Evolutionary conservation across 2,329 filamentous ascomycete genomes (phyloP), one percentile per base, ranked within the genome.

Genomic region (Fonsecaea monophora): DNA sequence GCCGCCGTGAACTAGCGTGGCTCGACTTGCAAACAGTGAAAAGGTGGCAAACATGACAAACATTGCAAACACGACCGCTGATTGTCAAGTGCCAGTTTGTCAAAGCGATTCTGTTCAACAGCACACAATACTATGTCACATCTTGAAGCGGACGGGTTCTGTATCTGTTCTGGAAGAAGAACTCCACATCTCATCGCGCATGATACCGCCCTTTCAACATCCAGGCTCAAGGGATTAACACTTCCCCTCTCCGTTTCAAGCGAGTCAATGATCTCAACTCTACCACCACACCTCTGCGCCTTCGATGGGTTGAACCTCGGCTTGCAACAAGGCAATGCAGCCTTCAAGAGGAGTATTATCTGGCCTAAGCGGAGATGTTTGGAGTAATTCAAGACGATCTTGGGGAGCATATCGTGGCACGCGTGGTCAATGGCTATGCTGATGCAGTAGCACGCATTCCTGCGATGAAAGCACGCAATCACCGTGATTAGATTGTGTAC

Each of bases 271-370:
- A 40, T 40, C 38, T 40, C 0, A 2, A 13, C 13, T 4, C 2
- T 40, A 32, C 1, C 87, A 1, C 7, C 13, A 48, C 42, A 48
- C 1, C 0, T 25, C 42, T n/a, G 40, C 8, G 15, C 54, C 1
- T 57, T 57, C 54, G 34, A 40, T 13, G 13, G 21, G 7, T 40
- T 21, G 35, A 57, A 57, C 32, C 18, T 25, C 35, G 35, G 54
- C 35, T 57, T 57, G 42, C 40, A n/a, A n/a, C 40, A 25, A 48
- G 40, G 40, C n/a, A 21, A 45, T 21, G 40, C 6, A 45, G 40
- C 15, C n/a, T 7, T 18, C 21, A 40, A 25, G 18, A 48, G 42
- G 18, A 25, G 18, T 1, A 9, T 8, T 48, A 5, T 1, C 3
- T 25, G 12, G 21, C 18, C 18, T 18, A 48, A 15, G 42, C 5